These are phyloP conservation scores for Yamadazyma phyllophila DNA, from an alignment of 805 yeast species.

Conservation along the genomic window DNA sequence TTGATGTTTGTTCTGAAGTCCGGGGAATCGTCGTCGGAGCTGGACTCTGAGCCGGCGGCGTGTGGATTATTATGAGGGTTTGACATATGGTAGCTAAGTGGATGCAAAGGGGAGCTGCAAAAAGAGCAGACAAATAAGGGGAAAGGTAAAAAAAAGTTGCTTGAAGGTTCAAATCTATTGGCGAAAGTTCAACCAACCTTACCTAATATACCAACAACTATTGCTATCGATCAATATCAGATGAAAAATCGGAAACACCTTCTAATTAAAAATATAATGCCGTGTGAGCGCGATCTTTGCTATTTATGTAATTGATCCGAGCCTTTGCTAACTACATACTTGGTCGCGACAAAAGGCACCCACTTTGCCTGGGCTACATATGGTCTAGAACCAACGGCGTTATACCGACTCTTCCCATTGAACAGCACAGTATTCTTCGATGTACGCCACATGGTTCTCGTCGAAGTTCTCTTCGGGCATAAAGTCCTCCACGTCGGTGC, in stretches of 20 bases:
- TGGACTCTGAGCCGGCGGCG: constrained; percentile 11
- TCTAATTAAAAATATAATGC: neutral
- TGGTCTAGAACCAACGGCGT: neutral
- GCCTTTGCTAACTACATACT: neutral
- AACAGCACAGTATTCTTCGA: constrained; percentile 77
- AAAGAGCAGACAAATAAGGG: neutral
- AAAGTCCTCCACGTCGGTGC: constrained; percentile 69
- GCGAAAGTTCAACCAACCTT: too few relatives aligned
- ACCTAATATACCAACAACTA: too few relatives aligned
- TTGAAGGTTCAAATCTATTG: too few relatives aligned
- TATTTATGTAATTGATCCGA: neutral
- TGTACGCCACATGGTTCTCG: constrained; percentile 69
- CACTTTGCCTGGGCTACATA: too few relatives aligned
- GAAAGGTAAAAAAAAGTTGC: too few relatives aligned
- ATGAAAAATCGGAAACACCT: too few relatives aligned
- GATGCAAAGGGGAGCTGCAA: neutral
- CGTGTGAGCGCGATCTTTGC: neutral
- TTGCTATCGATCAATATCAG: too few relatives aligned
- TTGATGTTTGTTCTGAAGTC: constrained; percentile 27
- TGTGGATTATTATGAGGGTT: neutral
- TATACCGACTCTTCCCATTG: constrained; percentile 67
- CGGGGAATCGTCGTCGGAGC: constrained; percentile 32
- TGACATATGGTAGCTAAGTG: neutral
- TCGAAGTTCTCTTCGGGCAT: constrained; percentile 50
- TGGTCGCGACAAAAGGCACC: too few relatives aligned